Conservation (phyloP, 106 monocot genomes). For the Dioscorea zingiberensis region DNA sequence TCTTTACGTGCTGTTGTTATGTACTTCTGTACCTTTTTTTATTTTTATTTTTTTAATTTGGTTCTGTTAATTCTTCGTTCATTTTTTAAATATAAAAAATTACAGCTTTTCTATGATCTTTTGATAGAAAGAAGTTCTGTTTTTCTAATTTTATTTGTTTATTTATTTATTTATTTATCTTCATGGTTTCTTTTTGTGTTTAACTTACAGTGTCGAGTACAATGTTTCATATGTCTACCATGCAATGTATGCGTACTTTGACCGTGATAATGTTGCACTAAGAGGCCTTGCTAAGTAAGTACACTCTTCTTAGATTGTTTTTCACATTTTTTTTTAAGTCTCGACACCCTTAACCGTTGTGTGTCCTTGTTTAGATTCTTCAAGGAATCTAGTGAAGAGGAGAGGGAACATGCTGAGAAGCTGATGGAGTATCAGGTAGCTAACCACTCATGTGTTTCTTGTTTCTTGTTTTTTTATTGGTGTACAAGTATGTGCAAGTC, state of each 20-base stretch:
- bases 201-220: constrained; percentile 64
- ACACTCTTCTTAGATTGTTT: too few relatives aligned
- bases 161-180: neutral
- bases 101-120: too few relatives aligned
- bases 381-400: constrained; percentile 51
- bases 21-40: neutral
- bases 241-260: constrained; percentile 83
- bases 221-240: constrained; percentile 91
- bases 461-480: neutral
- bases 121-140: too few relatives aligned
- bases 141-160: neutral
- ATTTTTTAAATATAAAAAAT: neutral
- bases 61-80: neutral
- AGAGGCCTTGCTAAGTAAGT: constrained; percentile 83
- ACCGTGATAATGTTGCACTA: constrained; percentile 75
- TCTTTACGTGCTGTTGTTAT: too few relatives aligned
- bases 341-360: too few relatives aligned
- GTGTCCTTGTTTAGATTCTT: constrained; percentile 27
- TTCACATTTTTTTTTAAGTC: too few relatives aligned
- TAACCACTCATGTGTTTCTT: neutral
- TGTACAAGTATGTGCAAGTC: neutral
- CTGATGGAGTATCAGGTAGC: constrained; percentile 51
- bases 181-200: constrained; percentile 7
- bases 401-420: constrained; percentile 52
- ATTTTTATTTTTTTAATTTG: neutral